Evolutionary conservation across 768 basidiomycete species (phyloP), one percentile per base, ranked within the genome.

Genomic region (Botryobasidium botryosum): DNA sequence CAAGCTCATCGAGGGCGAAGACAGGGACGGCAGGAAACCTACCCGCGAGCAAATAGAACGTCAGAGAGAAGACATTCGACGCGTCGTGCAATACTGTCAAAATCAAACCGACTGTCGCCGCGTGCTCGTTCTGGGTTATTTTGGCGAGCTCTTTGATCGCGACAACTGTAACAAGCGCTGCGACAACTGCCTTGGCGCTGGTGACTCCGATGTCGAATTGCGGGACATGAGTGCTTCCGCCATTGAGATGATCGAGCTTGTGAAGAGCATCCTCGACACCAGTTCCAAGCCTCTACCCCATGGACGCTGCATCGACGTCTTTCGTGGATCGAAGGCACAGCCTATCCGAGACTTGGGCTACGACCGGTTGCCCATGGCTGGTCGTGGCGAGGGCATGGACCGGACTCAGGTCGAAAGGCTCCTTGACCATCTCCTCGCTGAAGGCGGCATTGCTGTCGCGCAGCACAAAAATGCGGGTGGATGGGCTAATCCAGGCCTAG

Each of bases 61-160:
- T 13, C 80, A 84, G 56, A 64, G 69, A 43, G 69, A 69, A 2
- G 77, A 75, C 8, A 67, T 81, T 26, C 64, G 67, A 2, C 70
- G 70, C 12, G 85, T 99, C 41, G 68, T 77, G n/a, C 64, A 72
- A 47, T 99, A 78, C 61, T 90, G 85, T 59, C 57, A 62, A 47
- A 87, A 94, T 59, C 68, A 74, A 40, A 72, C 77, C 23, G 81
- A 83, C 52, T 99, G 94, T 55, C 77, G 94, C 12, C 79, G 94
- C 2, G 68, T 72, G 4, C 83, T 86, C 52, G 65, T 96, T n/a
- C 71, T 99, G 15, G 69, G 71, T n/a, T 84, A 85, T 59, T 97
- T 94, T 53, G 76, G 74, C 50, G 85, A 99, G 57, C 64, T 64
- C 6, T 96, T 96, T 60, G 70, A 79, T 48, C 63, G 69, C 26